A percentile compares a stretch with the other conserved stretches of the same genome.
Conservation (phyloP, 2,329 filamentous ascomycete genomes). For the Monosporascus sp. region DNA sequence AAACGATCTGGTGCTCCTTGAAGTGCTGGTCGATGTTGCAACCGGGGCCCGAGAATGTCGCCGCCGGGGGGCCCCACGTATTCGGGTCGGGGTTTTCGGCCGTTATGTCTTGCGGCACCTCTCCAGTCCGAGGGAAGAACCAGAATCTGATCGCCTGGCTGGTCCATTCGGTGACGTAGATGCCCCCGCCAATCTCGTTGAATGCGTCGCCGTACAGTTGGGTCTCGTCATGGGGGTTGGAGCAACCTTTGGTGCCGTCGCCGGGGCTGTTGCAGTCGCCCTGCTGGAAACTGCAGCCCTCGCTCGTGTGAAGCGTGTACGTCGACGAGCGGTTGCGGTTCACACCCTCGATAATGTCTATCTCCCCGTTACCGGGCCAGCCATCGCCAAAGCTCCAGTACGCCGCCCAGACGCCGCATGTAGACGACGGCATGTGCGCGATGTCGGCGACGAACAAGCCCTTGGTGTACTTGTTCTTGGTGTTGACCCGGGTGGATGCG, state of each 20-base stretch:
- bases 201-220: conserved; percentile 63
- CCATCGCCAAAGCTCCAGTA: conserved; percentile 63
- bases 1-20: conserved; percentile 66
- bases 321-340: conserved; percentile 55
- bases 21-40: conserved; percentile 73
- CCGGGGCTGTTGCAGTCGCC: conserved; percentile 52
- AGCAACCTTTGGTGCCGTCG: conserved; percentile 54
- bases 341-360: conserved; percentile 77
- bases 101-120: conserved; percentile 59
- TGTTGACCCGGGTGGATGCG: conserved; percentile 63
- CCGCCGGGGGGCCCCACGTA: conserved; percentile 64
- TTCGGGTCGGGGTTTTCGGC: conserved; percentile 57
- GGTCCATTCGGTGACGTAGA: conserved; percentile 77
- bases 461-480: conserved; percentile 59
- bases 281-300: conserved; percentile 50
- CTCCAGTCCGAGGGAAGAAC: conserved; percentile 65
- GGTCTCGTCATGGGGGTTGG: conserved; percentile 44
- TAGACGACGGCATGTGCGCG: conserved; percentile 67
- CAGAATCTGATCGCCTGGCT: conserved; percentile 66
- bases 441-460: conserved; percentile 71
- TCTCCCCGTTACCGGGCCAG: conserved; percentile 69
- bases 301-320: conserved; percentile 63
- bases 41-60: conserved; percentile 58
- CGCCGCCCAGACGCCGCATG: conserved; percentile 72
- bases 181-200: conserved; percentile 63